Conservation (phyloP, 2,329 filamentous ascomycete genomes). For the Lithohypha guttulata region DNA sequence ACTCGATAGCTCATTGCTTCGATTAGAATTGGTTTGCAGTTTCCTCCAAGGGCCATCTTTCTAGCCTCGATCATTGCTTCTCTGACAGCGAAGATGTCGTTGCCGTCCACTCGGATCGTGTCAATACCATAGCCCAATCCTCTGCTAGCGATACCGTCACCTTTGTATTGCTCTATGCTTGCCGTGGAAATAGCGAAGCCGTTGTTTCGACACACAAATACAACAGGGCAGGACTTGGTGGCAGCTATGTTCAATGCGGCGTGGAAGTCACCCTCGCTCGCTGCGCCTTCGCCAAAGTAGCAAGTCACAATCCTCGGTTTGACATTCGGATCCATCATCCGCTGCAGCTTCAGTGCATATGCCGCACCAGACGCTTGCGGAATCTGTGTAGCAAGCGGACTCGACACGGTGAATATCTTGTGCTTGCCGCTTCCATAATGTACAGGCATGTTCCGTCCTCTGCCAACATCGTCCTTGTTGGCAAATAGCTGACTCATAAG, state of each 20-base stretch:
- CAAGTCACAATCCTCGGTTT: conserved; percentile 62
- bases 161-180: conserved; percentile 80
- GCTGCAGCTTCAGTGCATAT: conserved; percentile 76
- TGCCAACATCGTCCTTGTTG: conserved; percentile 67
- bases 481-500: conserved; percentile 96
- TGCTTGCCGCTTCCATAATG: conserved; percentile 71
- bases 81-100: conserved; percentile 80
- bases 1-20: conserved; percentile 99
- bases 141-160: conserved; percentile 78
- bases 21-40: conserved; percentile 73
- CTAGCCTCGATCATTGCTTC: conserved; percentile 70
- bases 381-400: conserved; percentile 76
- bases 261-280: conserved; percentile 85
- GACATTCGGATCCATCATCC: conserved; percentile 56
- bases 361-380: conserved; percentile 80
- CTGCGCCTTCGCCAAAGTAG: conserved; percentile 86
- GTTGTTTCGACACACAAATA: conserved; percentile 90
- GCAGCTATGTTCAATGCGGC: conserved; percentile 84
- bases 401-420: conserved; percentile 85
- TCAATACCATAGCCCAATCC: conserved; percentile 90
- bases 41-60: conserved; percentile 64
- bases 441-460: conserved; percentile 90
- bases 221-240: conserved; percentile 71
- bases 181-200: conserved; percentile 86
- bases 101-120: conserved; percentile 85